Percentiles rank a stretch among this genome's conserved stretches.
phyloP scores from a whole-genome alignment of 139 green algal species.

The Chlorella ohadii region DNA sequence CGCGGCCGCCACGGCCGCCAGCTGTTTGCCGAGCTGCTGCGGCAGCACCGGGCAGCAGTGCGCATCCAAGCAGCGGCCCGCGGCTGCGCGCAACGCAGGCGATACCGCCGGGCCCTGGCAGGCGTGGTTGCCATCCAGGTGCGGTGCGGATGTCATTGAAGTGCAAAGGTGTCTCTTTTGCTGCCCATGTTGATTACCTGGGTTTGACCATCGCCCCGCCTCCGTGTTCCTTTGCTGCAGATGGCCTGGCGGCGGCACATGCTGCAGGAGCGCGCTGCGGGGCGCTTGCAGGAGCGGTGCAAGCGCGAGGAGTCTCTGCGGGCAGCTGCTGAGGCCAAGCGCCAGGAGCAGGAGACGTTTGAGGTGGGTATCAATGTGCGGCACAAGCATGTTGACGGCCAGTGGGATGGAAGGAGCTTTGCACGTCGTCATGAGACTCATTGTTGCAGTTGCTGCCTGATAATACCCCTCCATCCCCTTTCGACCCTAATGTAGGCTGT shows the following conservation, averaged over 20 bases:
- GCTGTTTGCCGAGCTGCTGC: slow-evolving; percentile 39
- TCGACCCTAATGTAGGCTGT: slow-evolving; percentile 13
- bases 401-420: too few relatives aligned
- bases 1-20: slow-evolving; percentile 39
- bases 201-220: too few relatives aligned
- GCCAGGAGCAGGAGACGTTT: slow-evolving; percentile 52
- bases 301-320: slow-evolving; percentile 23
- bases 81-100: neutral
- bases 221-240: slow-evolving; percentile 52
- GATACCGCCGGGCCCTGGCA: slow-evolving; percentile 8
- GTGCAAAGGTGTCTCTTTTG: too few relatives aligned
- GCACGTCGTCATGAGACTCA: neutral
- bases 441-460: too few relatives aligned
- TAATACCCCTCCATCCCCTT: too few relatives aligned
- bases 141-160: too few relatives aligned
- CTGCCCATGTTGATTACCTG: too few relatives aligned
- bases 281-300: slow-evolving; percentile 38
- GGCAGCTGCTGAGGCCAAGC: slow-evolving; percentile 43
- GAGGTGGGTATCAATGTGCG: neutral
- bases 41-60: slow-evolving; percentile 47
- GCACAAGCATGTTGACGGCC: too few relatives aligned
- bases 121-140: slow-evolving; percentile 23
- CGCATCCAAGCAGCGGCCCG: slow-evolving; percentile 58
- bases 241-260: slow-evolving; percentile 56
- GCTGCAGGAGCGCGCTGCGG: slow-evolving; percentile 41